Conservation (phyloP, 768 basidiomycete species). For the Pleurotus tuoliensis region DNA sequence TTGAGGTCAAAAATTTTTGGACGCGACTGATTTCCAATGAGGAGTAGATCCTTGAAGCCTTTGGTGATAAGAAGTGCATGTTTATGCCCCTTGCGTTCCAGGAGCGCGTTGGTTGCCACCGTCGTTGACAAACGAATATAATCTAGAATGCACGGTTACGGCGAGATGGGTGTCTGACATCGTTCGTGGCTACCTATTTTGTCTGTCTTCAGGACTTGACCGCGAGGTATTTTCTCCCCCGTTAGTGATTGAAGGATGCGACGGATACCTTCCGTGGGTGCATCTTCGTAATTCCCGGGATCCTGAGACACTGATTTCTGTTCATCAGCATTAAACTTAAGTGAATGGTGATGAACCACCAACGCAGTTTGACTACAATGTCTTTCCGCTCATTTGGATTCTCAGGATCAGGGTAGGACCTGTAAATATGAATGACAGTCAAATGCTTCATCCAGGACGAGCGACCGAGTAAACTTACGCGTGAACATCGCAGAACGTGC, state of each 20-base stretch:
- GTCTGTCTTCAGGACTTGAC: slow-evolving; percentile 61
- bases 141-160: slow-evolving; percentile 40
- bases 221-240: slow-evolving; percentile 64
- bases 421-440: slow-evolving; percentile 17
- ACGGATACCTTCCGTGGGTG: slow-evolving; percentile 91
- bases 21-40: slow-evolving; percentile 93
- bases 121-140: slow-evolving; percentile 92
- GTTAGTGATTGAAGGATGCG: slow-evolving; percentile 78
- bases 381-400: slow-evolving; percentile 61
- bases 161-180: too few species aligned
- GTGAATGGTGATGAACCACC: slow-evolving; percentile 22
- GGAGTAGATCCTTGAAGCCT: slow-evolving; percentile 87
- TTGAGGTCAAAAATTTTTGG: slow-evolving; percentile 95
- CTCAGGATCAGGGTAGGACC: slow-evolving; percentile 73
- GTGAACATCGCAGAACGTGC: slow-evolving; percentile 90
- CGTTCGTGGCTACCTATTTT: slow-evolving; percentile 59
- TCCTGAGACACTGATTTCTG: slow-evolving; percentile 75
- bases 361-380: slow-evolving; percentile 85
- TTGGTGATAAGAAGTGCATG: slow-evolving; percentile 90
- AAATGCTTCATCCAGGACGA: too few species aligned
- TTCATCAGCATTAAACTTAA: not conserved
- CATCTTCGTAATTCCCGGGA: slow-evolving; percentile 82
- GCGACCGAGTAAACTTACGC: slow-evolving; percentile 43
- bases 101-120: slow-evolving; percentile 91
- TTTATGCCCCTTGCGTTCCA: slow-evolving; percentile 91